Evolutionary conservation across 73 alveolate species (phyloP).

Genomic region (Blepharisma stoltei): DNA sequence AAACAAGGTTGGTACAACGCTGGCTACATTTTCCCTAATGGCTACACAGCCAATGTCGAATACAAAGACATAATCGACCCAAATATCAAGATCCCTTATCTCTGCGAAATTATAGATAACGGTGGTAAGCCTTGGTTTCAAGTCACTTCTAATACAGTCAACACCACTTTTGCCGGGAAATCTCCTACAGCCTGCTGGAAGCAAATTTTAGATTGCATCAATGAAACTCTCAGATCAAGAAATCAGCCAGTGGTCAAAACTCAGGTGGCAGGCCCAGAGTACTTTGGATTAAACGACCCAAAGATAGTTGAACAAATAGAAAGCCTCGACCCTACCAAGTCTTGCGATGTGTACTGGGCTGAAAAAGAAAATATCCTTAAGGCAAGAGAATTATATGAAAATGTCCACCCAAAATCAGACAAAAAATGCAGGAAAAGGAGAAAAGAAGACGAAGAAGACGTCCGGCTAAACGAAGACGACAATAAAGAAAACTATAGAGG

Average conservation of each 20-base stretch:
- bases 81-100: neutral
- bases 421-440: neutral
- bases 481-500: neutral
- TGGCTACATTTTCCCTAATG: neutral
- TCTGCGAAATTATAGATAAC: neutral
- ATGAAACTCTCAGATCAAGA: neutral
- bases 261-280: slow-evolving; percentile 13
- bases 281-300: slow-evolving; percentile 5
- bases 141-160: neutral
- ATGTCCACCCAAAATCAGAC: neutral
- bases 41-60: neutral
- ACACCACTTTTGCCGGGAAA: slow-evolving; percentile 18
- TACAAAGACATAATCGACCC: slow-evolving; percentile 11
- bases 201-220: slow-evolving; percentile 5
- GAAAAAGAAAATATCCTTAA: neutral
- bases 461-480: neutral
- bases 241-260: neutral
- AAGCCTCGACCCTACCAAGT: neutral
- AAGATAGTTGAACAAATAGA: neutral
- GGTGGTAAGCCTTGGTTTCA: slow-evolving; percentile 1
- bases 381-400: neutral
- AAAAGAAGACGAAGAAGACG: neutral
- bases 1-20: slow-evolving; percentile 5
- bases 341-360: neutral
- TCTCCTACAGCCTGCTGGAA: slow-evolving; percentile 14